Conservation (phyloP, 2,329 filamentous ascomycete genomes). For the Hypoxylon sp. region DNA sequence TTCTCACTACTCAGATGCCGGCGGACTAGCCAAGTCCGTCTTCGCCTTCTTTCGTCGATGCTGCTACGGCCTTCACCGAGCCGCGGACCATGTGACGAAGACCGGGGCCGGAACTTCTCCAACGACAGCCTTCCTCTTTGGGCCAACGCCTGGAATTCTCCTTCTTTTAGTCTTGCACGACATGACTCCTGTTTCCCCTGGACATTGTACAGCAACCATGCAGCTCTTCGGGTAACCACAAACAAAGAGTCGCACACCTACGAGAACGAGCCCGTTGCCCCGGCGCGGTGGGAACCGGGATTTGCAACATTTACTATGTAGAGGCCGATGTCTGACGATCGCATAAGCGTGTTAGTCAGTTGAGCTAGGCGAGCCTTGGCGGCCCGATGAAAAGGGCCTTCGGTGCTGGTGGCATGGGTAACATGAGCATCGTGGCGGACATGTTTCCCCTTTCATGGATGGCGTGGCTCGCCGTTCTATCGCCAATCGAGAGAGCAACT, state of each 20-base stretch:
- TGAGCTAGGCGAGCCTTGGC: neutral
- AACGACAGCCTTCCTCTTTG: constrained; percentile 38
- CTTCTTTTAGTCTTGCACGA: neutral
- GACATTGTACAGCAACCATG: neutral
- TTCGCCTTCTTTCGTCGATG: neutral
- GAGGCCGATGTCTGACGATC: constrained; percentile 10
- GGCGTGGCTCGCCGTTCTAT: constrained; percentile 13
- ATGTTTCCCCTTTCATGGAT: constrained; percentile 22
- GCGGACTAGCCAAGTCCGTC: constrained; percentile 9
- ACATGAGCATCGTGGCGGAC: constrained; percentile 9
- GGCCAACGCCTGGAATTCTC: neutral
- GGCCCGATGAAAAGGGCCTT: neutral
- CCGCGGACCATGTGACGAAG: constrained; percentile 23
- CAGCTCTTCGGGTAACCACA: neutral
- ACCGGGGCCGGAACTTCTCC: neutral
- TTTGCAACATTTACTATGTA: constrained; percentile 2
- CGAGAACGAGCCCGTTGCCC: constrained; percentile 14
- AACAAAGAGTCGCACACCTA: constrained; percentile 11
- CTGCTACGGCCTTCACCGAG: constrained; percentile 23
- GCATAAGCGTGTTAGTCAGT: constrained; percentile 2
- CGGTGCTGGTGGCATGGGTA: neutral
- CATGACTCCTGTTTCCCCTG: neutral
- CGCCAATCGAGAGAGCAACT: constrained; percentile 9
- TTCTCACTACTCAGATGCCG: constrained; percentile 3
- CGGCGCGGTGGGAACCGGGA: constrained; percentile 8